Evolutionary conservation across 2,329 filamentous ascomycete genomes (phyloP).

Genomic region (Myriosclerotinia scirpicola): DNA sequence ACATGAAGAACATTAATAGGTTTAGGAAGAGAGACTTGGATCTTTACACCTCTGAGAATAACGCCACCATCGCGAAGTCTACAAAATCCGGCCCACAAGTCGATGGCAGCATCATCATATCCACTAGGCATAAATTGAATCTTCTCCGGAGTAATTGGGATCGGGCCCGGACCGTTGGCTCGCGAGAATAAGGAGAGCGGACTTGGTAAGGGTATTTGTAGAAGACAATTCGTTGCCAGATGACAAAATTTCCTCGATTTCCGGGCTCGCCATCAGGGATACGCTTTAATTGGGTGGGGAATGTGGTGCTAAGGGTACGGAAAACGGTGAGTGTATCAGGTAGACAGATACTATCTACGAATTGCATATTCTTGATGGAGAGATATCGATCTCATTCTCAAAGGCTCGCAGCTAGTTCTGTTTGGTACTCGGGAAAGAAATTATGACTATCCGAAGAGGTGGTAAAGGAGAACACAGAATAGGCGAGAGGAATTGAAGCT

Average conservation of each 20-base stretch:
- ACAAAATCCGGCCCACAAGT: constrained; percentile 38
- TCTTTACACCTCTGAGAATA: constrained; percentile 37
- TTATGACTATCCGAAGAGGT: not conserved
- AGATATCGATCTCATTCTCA: constrained; percentile 5
- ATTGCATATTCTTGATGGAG: constrained; percentile 25
- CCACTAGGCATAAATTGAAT: constrained; percentile 15
- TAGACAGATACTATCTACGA: constrained; percentile 45
- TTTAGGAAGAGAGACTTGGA: constrained; percentile 42
- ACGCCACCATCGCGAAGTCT: constrained; percentile 30
- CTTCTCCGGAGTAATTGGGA: constrained; percentile 20
- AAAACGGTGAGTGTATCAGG: constrained; percentile 42
- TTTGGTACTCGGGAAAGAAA: not conserved
- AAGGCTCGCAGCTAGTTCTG: not conserved
- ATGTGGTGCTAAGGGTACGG: constrained; percentile 33
- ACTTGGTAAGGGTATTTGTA: constrained; percentile 24
- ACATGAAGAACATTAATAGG: constrained; percentile 33
- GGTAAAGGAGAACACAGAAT: not conserved
- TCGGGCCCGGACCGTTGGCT: constrained; percentile 11
- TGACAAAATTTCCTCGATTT: constrained; percentile 40
- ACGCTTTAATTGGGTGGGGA: constrained; percentile 41
- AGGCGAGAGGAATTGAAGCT: not conserved
- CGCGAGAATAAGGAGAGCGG: constrained; percentile 21
- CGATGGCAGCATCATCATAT: constrained; percentile 39
- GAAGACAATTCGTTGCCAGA: constrained; percentile 42
- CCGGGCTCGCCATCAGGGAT: constrained; percentile 48